Evolutionary conservation across 768 basidiomycete species (phyloP).

Genomic region (Russula griseocarnosa): DNA sequence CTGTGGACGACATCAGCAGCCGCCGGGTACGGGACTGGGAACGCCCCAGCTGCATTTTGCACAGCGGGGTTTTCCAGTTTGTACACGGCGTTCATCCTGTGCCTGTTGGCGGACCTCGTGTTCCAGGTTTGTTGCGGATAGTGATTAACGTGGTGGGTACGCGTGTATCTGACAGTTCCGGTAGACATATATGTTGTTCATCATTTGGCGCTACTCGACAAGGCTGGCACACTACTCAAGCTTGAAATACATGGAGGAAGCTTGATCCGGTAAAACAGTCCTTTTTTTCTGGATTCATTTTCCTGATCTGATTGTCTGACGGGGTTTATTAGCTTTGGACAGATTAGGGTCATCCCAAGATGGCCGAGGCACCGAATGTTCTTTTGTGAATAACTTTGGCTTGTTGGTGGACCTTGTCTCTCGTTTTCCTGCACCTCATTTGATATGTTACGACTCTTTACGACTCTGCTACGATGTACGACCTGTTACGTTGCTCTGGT

Average conservation of each 20-base stretch:
- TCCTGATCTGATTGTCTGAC: constrained; percentile 15
- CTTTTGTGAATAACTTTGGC: constrained; percentile 27
- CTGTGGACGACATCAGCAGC: constrained; percentile 49
- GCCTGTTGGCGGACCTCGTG: constrained; percentile 57
- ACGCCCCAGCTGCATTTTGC: constrained; percentile 57
- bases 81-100: constrained; percentile 61
- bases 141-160: constrained; percentile 23
- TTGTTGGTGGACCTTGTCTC: constrained; percentile 34
- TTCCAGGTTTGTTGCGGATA: constrained; percentile 50
- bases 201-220: constrained; percentile 70
- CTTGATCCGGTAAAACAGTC: constrained; percentile 50
- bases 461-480: constrained; percentile 32
- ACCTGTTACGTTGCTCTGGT: constrained; percentile 25
- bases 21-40: constrained; percentile 41
- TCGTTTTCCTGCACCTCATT: constrained; percentile 34
- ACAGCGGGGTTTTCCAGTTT: constrained; percentile 54
- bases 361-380: not conserved
- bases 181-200: constrained; percentile 73
- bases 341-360: not conserved
- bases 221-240: constrained; percentile 60
- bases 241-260: constrained; percentile 52
- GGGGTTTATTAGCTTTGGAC: constrained; percentile 35
- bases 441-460: constrained; percentile 31
- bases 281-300: not conserved
- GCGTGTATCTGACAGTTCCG: constrained; percentile 18